Percentiles rank a stretch among this genome's conserved stretches.
Conservation (phyloP, 1,139 yeast species). For the Kodamaea ohmeri region DNA sequence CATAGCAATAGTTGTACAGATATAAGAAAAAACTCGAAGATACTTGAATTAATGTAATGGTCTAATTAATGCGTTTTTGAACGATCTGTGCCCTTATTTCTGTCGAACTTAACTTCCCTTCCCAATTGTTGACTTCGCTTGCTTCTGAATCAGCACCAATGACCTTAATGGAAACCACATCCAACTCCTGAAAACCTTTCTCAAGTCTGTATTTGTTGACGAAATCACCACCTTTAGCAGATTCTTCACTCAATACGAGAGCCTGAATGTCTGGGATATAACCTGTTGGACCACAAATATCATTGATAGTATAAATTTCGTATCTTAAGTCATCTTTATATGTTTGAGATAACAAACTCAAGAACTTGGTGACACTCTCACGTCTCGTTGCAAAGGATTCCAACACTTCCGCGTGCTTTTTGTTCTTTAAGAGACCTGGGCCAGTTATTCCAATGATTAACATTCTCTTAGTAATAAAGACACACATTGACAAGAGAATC, state of each 20-base stretch:
- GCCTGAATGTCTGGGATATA: conserved; percentile 72
- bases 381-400: conserved; percentile 58
- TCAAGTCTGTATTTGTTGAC: conserved; percentile 65
- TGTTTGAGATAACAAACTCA: conserved; percentile 19
- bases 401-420: conserved; percentile 66
- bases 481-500: conserved; percentile 71
- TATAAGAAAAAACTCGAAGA: too few species aligned
- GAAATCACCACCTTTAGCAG: conserved; percentile 67
- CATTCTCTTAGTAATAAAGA: conserved; percentile 51
- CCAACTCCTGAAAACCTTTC: conserved; percentile 53
- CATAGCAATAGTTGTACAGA: too few species aligned
- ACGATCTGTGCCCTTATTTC: conserved; percentile 30
- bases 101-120: conserved; percentile 84
- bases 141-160: conserved; percentile 55
- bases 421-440: conserved; percentile 66
- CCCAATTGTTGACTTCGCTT: conserved; percentile 42
- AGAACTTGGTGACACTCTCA: conserved; percentile 44
- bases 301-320: conserved; percentile 59
- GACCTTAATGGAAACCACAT: conserved; percentile 62
- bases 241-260: conserved; percentile 77
- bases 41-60: too few species aligned
- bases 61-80: too few species aligned
- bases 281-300: conserved; percentile 94
- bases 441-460: conserved; percentile 87
- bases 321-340: conserved; percentile 21